Base-by-base conservation (phyloP, 2,329 filamentous ascomycete species). In the Bipolaris zeicola region DNA sequence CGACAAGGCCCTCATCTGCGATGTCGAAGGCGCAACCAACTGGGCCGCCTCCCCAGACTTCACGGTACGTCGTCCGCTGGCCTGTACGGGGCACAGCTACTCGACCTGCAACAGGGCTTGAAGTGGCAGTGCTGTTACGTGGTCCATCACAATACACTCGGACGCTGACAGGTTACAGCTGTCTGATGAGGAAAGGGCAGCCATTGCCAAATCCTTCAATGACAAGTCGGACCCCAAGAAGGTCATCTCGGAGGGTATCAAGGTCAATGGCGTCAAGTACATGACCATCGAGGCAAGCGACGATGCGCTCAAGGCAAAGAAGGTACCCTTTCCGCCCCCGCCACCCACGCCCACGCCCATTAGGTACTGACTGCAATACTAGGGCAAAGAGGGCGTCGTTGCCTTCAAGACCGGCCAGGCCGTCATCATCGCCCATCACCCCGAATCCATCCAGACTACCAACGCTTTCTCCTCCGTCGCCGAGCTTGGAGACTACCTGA, bases 31-130 rank as follows among this genome's bases (percentile, higher is more conserved):
- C 71, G 77, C 79, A 69, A 78, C 80, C 57, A 71, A 96, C 61
- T 96, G 76, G 76, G 95, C 66, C 89, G 96, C 83, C 89, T 97
- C 76, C 93, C 91, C 62, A 88, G 95, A 83, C 66, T 96, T 96
- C 81, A 80, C 83, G 75, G 92, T 96, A 88, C 77, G 80, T 75
- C 57, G 57, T 45, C 41, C 57, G 33, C 18, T 43, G 20, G 22
- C 43, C 24, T 49, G 59, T 54, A 52, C 41, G 22, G 24, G 37
- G 43, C 24, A 38, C 18, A 45, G 45, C 28, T 2, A 13, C 7
- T 28, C 6, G 36, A 11, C 28, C 28, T 37, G 34, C 6, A 38
- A 11, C 1, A 16, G 2, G 16, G 20, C 14, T 20, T 20, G 37
- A 16, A n/a, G n/a, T 34, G 45, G 24, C 34, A 28, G 26, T 48